A percentile compares a stretch with the other conserved stretches of the same genome.
These are phyloP conservation scores for Tulasnella sp. DNA, from an alignment of 768 basidiomycete species.

Conservation along the genomic window DNA sequence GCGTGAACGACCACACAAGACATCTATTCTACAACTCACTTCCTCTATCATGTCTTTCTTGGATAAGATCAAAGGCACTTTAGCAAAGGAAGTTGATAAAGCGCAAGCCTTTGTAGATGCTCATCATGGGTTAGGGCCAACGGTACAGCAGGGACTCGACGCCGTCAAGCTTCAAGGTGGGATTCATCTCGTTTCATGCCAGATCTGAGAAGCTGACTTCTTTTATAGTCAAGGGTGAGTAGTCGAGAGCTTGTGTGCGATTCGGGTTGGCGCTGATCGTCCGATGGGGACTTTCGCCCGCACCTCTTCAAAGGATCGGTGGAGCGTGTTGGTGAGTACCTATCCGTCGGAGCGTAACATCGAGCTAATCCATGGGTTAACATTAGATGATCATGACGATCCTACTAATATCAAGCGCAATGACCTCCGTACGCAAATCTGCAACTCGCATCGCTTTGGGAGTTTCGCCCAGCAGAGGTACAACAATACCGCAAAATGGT, in stretches of 20 bases:
- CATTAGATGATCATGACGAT: slow-evolving; percentile 52
- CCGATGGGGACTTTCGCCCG: neutral
- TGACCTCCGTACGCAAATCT: slow-evolving; percentile 61
- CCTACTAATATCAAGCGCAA: slow-evolving; percentile 64
- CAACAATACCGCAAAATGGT: slow-evolving; percentile 78
- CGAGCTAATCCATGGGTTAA: neutral
- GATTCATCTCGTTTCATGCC: neutral
- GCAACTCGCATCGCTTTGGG: slow-evolving; percentile 66
- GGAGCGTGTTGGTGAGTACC: neutral
- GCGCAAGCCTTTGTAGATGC: neutral
- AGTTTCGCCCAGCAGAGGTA: slow-evolving; percentile 70
- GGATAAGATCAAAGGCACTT: neutral
- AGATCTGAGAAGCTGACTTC: neutral
- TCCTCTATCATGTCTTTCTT: neutral
- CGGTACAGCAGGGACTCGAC: neutral
- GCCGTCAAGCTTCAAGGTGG: neutral
- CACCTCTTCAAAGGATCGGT: neutral
- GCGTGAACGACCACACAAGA: too few species aligned
- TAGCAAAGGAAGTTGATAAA: neutral
- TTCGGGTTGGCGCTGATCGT: neutral
- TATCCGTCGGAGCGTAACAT: neutral
- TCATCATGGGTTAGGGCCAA: neutral
- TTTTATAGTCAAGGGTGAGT: neutral
- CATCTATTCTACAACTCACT: too few species aligned
- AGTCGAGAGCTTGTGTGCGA: neutral